Conservation (phyloP, 2,329 filamentous ascomycete species). For the Aspergillus floridensis region DNA sequence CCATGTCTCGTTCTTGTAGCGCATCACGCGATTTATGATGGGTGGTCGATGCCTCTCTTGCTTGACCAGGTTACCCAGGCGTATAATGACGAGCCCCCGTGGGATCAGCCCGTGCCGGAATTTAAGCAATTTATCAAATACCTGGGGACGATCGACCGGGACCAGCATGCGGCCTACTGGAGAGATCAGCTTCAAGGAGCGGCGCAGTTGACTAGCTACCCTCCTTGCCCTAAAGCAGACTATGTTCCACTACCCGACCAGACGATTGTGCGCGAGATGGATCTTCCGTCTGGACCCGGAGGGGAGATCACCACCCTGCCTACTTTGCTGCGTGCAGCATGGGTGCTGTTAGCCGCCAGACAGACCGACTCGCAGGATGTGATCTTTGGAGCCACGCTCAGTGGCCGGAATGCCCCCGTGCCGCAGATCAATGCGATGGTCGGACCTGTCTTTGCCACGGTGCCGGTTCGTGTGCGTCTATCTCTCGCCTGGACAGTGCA, state of each 20-base stretch:
- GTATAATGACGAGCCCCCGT: conserved; percentile 25
- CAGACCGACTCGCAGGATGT: not conserved
- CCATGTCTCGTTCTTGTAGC: not conserved
- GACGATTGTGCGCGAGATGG: too few species aligned
- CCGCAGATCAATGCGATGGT: not conserved
- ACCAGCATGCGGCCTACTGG: not conserved
- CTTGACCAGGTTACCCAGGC: conserved; percentile 21
- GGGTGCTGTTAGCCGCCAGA: not conserved
- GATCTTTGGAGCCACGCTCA: not conserved
- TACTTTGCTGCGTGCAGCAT: not conserved
- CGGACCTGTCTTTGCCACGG: conserved; percentile 1
- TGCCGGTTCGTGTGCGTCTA: not conserved
- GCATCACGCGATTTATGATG: conserved; percentile 50
- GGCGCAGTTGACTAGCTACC: not conserved
- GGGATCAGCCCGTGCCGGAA: conserved; percentile 39
- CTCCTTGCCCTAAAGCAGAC: not conserved
- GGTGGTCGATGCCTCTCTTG: conserved; percentile 32
- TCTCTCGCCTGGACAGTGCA: not conserved
- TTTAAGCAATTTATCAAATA: conserved; percentile 53
- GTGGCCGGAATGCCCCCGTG: not conserved
- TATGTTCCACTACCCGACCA: not conserved
- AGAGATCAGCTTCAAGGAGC: not conserved
- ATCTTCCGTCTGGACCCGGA: too few species aligned
- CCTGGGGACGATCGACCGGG: conserved; percentile 10
- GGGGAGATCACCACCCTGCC: not conserved